Percentiles rank a stretch among this genome's conserved stretches.
These are phyloP conservation scores for Sanghuangporus baumii DNA, from an alignment of 1,284 basidiomycete species.

Conservation along the genomic window DNA sequence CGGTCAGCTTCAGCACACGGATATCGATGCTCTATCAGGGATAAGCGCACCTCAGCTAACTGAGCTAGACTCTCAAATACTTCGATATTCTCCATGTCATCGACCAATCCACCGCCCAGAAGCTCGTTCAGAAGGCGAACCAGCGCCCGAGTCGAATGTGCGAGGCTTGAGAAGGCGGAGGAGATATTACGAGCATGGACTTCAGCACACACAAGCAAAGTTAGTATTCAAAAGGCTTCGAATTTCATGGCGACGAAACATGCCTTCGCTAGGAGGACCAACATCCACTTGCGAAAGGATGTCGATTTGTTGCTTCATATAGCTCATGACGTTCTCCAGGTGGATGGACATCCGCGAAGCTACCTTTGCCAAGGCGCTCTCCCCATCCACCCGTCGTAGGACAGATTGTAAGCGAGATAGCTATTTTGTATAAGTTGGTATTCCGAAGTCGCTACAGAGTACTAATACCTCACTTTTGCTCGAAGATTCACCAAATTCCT, in stretches of 20 bases:
- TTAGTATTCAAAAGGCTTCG: not conserved
- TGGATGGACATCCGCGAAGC: not conserved
- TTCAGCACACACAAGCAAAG: not conserved
- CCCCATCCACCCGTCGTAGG: not conserved
- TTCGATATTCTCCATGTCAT: not conserved
- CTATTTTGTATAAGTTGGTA: not conserved
- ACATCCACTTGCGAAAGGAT: not conserved
- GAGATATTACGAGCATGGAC: slow-evolving; percentile 3
- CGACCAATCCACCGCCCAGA: not conserved
- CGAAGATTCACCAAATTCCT: not conserved
- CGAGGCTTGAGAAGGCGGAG: slow-evolving; percentile 6
- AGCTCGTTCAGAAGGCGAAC: not conserved
- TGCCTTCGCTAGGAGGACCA: slow-evolving; percentile 5
- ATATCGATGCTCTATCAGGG: not conserved
- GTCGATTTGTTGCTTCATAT: slow-evolving; percentile 10
- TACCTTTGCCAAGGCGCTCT: not conserved
- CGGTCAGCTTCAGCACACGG: too few species aligned
- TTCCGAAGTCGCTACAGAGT: not conserved
- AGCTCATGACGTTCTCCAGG: not conserved
- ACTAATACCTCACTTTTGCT: not conserved
- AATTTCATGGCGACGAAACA: not conserved
- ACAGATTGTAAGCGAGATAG: not conserved
- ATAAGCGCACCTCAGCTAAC: slow-evolving; percentile 10
- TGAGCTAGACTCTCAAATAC: slow-evolving; percentile 2
- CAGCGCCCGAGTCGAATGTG: slow-evolving; percentile 1